Evolutionary conservation across 225 moss, liverwort and hornwort genomes (phyloP).

Genomic region (Neckera pumila): DNA sequence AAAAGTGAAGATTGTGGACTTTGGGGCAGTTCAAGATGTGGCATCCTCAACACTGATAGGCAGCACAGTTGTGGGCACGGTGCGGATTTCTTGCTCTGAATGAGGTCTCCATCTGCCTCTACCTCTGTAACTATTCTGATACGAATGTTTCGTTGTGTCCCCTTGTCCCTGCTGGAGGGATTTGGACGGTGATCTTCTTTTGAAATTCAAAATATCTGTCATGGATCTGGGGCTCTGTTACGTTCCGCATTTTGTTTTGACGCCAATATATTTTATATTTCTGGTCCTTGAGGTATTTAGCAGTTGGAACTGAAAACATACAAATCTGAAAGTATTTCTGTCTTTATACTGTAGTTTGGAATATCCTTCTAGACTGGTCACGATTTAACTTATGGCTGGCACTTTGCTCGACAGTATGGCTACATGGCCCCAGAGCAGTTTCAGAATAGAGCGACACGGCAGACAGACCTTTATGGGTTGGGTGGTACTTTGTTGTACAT

Average conservation of each 20-base stretch:
- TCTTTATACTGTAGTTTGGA: neutral
- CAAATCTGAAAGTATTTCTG: neutral
- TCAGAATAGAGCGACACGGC: constrained; percentile 83
- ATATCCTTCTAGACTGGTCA: neutral
- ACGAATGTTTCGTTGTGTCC: neutral
- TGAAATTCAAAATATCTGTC: neutral
- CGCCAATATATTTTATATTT: neutral
- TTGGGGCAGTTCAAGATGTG: constrained; percentile 94
- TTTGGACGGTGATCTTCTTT: neutral
- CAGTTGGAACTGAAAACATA: neutral
- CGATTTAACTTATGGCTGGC: neutral
- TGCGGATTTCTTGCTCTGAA: constrained; percentile 62
- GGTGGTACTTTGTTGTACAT: constrained; percentile 88
- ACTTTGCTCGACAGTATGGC: constrained; percentile 49
- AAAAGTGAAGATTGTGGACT: constrained; percentile 86
- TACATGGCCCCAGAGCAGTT: constrained; percentile 99
- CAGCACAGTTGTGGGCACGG: constrained; percentile 94
- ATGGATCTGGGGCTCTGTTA: neutral
- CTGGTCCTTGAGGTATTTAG: neutral
- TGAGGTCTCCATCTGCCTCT: constrained; percentile 53
- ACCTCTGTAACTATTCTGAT: neutral
- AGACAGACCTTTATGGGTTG: constrained; percentile 94
- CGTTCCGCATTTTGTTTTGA: neutral
- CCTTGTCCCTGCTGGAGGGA: neutral
- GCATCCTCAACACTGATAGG: constrained; percentile 76